phyloP scores from a whole-genome alignment of 2,329 filamentous ascomycete genomes.

The Trichoderma hamatum region DNA sequence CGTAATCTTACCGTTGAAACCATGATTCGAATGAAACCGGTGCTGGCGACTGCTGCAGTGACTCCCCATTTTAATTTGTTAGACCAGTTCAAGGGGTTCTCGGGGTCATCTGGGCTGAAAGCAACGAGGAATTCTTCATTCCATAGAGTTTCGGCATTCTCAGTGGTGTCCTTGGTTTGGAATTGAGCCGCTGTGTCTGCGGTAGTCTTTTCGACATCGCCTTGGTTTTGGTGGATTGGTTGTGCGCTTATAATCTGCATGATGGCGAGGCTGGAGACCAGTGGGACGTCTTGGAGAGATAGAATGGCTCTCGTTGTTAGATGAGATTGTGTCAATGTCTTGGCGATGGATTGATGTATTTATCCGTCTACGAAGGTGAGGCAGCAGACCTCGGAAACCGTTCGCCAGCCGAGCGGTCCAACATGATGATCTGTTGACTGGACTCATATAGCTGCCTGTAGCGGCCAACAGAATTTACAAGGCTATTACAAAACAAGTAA shows the following conservation, averaged over 20 bases:
- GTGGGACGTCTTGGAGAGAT: neutral
- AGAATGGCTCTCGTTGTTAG: neutral
- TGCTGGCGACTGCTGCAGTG: slow-evolving; percentile 52
- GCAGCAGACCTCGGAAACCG: neutral
- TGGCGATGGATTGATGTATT: neutral
- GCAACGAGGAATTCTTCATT: neutral
- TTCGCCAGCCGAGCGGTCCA: neutral
- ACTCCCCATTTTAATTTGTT: slow-evolving; percentile 51
- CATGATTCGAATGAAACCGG: slow-evolving; percentile 55
- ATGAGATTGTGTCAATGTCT: neutral
- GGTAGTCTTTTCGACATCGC: neutral
- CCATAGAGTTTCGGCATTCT: neutral
- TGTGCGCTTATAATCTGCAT: neutral
- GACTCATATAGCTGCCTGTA: neutral
- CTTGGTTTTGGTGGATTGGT: neutral
- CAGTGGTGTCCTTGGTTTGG: neutral
- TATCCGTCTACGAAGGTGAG: neutral
- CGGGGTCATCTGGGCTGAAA: neutral
- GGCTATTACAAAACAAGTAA: neutral
- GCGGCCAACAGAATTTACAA: neutral
- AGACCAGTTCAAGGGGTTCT: slow-evolving; percentile 38
- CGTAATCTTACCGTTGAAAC: slow-evolving; percentile 57
- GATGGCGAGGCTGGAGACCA: neutral
- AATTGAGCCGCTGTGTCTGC: neutral
- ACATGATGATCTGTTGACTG: neutral